Evolutionary conservation across 495 filamentous ascomycete species (phyloP).

Genomic region (Penicillium cinerascens): DNA sequence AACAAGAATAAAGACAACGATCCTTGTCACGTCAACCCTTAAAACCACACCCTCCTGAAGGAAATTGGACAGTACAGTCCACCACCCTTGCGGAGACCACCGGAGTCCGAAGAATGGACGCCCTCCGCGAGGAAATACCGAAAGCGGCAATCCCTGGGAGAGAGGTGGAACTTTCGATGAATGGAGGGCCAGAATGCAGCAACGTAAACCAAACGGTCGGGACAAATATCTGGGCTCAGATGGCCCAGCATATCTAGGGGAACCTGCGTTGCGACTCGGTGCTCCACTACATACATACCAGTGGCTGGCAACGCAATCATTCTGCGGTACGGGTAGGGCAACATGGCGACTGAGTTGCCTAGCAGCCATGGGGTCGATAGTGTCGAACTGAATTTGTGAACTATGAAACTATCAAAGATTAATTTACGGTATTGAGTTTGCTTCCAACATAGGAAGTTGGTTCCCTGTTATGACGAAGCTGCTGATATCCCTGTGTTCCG

Average conservation of each 20-base stretch:
- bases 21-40: too few relatives aligned
- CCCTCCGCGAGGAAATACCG: constrained; percentile 8
- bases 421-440: background rate
- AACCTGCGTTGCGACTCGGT: constrained; percentile 11
- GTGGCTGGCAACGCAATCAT: background rate
- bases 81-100: background rate
- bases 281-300: constrained; percentile 16
- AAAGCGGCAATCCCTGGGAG: constrained; percentile 5
- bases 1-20: background rate
- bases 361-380: background rate
- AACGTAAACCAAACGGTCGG: background rate
- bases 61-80: too few relatives aligned
- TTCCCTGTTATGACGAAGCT: background rate
- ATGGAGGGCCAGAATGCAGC: constrained; percentile 20
- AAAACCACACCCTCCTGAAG: too few relatives aligned
- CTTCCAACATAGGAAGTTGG: background rate
- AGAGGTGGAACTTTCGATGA: constrained; percentile 14
- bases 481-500: too few relatives aligned
- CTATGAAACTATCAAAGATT: background rate
- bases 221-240: background rate
- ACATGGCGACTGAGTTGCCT: background rate
- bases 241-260: constrained; percentile 6
- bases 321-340: background rate
- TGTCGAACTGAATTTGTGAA: background rate
- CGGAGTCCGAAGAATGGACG: background rate